A percentile compares a stretch with the other conserved stretches of the same genome.
Conservation (phyloP, 345 rosid species). For the Camelina laxa region DNA sequence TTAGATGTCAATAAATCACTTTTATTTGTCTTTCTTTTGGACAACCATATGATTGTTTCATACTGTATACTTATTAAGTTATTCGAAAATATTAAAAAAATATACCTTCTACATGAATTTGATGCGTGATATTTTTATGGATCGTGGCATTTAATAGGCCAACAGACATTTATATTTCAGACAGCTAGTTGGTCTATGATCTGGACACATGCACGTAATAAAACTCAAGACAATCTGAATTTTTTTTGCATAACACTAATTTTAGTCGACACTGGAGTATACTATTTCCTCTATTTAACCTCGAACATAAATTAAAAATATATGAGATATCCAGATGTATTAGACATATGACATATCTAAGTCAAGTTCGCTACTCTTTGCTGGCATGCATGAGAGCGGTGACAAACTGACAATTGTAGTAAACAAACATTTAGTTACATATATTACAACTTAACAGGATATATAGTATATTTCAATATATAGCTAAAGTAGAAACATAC, state of each 20-base stretch:
- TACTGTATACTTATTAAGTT: neutral
- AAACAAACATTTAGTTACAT: neutral
- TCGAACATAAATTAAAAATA: neutral
- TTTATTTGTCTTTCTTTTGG: neutral
- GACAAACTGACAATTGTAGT: neutral
- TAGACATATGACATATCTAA: neutral
- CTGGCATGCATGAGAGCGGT: neutral
- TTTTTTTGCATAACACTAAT: neutral
- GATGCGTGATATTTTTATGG: conserved; percentile 18
- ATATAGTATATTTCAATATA: neutral
- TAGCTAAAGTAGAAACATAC: neutral
- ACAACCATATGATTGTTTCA: conserved; percentile 23
- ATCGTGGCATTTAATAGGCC: conserved; percentile 31
- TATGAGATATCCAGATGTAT: neutral
- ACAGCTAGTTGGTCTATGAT: conserved; percentile 33
- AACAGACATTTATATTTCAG: conserved; percentile 42
- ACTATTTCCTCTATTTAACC: neutral
- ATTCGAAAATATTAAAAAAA: neutral
- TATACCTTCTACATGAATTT: neutral
- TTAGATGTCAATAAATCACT: neutral
- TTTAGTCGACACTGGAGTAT: neutral
- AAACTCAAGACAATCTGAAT: conserved; percentile 13
- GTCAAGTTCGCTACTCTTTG: neutral
- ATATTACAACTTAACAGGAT: neutral
- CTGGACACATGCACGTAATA: conserved; percentile 31